Base-by-base conservation (phyloP, 108 stramenopile genomes). In the Discostella stelligeroides region DNA sequence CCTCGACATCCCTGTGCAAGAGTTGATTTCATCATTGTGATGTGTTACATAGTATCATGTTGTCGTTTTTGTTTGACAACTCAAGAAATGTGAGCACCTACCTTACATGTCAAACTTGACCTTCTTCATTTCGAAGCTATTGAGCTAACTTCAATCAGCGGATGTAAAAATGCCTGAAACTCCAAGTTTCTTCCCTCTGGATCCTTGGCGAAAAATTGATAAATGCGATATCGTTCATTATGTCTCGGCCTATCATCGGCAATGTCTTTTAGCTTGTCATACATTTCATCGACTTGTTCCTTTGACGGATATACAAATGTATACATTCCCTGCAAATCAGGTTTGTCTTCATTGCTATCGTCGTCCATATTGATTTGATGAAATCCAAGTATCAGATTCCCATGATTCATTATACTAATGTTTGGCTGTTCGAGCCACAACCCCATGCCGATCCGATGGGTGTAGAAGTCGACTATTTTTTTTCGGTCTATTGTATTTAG, bases 261-360 rank as follows among this genome's bases (percentile, higher is more conserved):
- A 24, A 62, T 45, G 24, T 75, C 64, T n/a, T 51, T 27, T 37
- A 75, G 39, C 28, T 13, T 38, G 28, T 62, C 21, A 42, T 80
- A 63, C 73, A 80, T 80, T 20, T 70, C 47, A 70, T 80, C 73
- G 4, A 80, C 79, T 49, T 75, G 57, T 55, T 30, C 61, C 28
- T 62, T 60, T 2, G 74, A 65, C 13, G 80, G 80, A 27, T 75
- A 81, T 27, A 75, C 80, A 51, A 81, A 81, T 17, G 80, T 81
- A 30, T 66, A 71, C 80, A 81, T 81, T 2, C 79, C 79, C 51
- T 60, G 60, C 53, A 75, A 64, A 65, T 75, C 80, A 40, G 74
- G 61, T 25, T 43, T 45, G 39, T 48, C 54, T 30, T 30, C 39
- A 28, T 23, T 28, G 20, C 48, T n/a, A n/a, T n/a, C n/a, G n/a